Evolutionary conservation across 2,329 filamentous ascomycete genomes (phyloP), one percentile per base, ranked within the genome.

Genomic region (Neopestalotiopsis sp.): DNA sequence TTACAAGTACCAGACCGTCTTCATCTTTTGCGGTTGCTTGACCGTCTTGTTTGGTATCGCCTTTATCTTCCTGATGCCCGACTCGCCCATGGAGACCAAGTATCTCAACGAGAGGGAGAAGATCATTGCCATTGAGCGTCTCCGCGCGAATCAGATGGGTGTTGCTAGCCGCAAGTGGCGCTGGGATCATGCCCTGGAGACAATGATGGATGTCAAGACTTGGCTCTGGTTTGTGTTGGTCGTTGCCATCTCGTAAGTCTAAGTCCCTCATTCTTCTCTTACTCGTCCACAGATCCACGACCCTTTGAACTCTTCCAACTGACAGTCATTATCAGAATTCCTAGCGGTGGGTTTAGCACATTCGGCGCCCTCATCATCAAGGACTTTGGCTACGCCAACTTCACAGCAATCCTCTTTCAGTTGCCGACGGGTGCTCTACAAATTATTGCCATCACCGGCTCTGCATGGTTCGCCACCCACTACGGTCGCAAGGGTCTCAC

Each of bases 61-160:
- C 13, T 84, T 91, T 4, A 82, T 88, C 77, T 67, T 85, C 20
- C 85, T 86, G 65, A 89, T 92, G 83, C 90, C 90, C 0, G 90
- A 92, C 72, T 90, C 88, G 0, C 90, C 90, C 0, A 85, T 90
- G 74, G 83, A 87, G 28, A 86, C 86, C 0, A 82, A 85, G 14
- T 88, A 87, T 68, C 74, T 96, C 32, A 91, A 83, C 7, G 86
- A 91, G 66, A 84, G 89, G 60, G 93, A 95, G 72, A 88, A 89
- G 13, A 77, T 89, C 0, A 84, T 94, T 57, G 91, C 91, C 0
- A 82, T 94, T 32, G 92, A 94, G 71, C 86, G 93, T 0, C 88
- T 95, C 5, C 85, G 92, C 0, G 84, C 89, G 28, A 95, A 95
- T 73, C 89, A 94, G 76, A 93, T 93, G 69, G 93, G 93, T 0